phyloP scores from a whole-genome alignment of 257 asterid genomes.

The Ligustrum vulgare region DNA sequence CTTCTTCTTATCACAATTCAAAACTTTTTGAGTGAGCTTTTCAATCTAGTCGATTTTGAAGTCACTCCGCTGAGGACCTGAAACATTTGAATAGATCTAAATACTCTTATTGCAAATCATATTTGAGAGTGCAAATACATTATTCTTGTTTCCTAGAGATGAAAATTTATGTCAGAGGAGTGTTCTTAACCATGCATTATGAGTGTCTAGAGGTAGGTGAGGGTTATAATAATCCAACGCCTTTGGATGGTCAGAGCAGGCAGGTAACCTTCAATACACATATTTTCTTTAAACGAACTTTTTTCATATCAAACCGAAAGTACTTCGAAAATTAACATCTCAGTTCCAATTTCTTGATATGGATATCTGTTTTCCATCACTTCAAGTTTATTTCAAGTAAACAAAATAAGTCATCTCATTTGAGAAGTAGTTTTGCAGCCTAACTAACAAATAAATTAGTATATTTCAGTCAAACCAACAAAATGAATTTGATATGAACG shows the following conservation, averaged over 20 bases:
- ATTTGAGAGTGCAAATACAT: background rate
- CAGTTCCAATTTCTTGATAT: background rate
- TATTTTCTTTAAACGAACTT: background rate
- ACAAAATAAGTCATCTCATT: background rate
- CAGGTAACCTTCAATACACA: background rate
- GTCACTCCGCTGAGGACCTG: background rate
- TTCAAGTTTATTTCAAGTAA: background rate
- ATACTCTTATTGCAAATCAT: background rate
- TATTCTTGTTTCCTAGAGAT: background rate
- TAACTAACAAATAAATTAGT: background rate
- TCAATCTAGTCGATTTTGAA: background rate
- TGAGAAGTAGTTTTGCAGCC: background rate
- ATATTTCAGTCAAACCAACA: background rate
- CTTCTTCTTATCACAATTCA: background rate
- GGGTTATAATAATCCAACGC: background rate
- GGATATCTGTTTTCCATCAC: background rate
- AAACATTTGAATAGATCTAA: background rate
- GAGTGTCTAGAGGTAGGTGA: background rate
- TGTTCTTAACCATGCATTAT: background rate
- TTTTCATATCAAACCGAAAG: background rate
- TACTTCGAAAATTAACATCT: background rate
- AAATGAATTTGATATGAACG: background rate
- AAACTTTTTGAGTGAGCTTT: background rate
- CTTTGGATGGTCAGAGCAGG: background rate
- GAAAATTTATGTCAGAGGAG: background rate